phyloP scores from a whole-genome alignment of 306 rosid species.

The Rosa rugosa region DNA sequence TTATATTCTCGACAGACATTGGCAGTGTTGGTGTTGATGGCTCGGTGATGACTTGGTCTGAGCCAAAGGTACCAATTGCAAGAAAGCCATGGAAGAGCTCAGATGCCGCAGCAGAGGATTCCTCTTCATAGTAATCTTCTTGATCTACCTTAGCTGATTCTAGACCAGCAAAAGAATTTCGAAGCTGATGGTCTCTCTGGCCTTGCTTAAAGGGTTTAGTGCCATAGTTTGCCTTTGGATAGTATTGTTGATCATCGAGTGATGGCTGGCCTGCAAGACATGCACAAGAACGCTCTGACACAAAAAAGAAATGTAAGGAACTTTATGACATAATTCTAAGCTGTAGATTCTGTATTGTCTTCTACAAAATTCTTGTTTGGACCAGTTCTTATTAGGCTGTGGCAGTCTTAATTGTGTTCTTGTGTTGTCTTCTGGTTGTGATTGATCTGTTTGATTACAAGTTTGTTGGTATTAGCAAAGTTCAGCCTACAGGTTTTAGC shows the following conservation, averaged over 20 bases:
- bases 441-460: not conserved
- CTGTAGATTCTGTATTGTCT: not conserved
- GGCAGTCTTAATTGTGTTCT: not conserved
- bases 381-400: not conserved
- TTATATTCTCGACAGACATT: conserved; percentile 71
- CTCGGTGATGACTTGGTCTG: conserved; percentile 51
- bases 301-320: conserved; percentile 20
- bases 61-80: conserved; percentile 91
- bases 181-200: conserved; percentile 51
- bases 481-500: not conserved
- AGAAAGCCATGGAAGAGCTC: conserved; percentile 94
- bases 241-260: conserved; percentile 72
- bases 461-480: not conserved
- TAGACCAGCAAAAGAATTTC: conserved; percentile 68
- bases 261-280: conserved; percentile 79
- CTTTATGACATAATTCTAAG: not conserved
- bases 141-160: conserved; percentile 52
- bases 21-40: conserved; percentile 81
- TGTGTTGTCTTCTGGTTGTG: not conserved
- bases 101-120: conserved; percentile 44
- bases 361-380: conserved; percentile 7
- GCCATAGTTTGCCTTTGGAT: conserved; percentile 51
- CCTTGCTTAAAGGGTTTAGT: conserved; percentile 53
- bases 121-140: conserved; percentile 61
- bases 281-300: conserved; percentile 49